Evolutionary conservation across 2,329 filamentous ascomycete genomes (phyloP).

Genomic region (Hypoxylon sp.): DNA sequence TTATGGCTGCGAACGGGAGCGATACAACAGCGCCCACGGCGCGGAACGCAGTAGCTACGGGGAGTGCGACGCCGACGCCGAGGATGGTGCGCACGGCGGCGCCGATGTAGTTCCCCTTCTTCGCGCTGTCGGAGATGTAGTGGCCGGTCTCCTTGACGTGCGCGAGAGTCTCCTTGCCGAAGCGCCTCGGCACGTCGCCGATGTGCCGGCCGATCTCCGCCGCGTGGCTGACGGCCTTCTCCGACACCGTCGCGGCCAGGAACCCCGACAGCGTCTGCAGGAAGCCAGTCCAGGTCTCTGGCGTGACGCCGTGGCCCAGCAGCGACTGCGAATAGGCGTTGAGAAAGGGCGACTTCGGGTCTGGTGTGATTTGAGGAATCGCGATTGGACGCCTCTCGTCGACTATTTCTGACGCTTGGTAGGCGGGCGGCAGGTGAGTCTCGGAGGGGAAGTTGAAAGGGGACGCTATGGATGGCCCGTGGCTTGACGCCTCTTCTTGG

Average conservation of each 20-base stretch:
- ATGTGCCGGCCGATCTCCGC: slow-evolving; percentile 59
- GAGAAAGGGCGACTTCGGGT: slow-evolving; percentile 58
- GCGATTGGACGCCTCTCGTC: slow-evolving; percentile 54
- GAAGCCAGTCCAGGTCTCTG: slow-evolving; percentile 49
- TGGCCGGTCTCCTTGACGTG: slow-evolving; percentile 58
- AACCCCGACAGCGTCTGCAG: slow-evolving; percentile 62
- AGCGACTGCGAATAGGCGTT: slow-evolving; percentile 58
- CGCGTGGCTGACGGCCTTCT: slow-evolving; percentile 62
- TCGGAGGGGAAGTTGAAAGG: slow-evolving; percentile 60
- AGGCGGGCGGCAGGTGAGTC: slow-evolving; percentile 53
- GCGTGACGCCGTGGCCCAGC: slow-evolving; percentile 55
- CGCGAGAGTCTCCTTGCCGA: slow-evolving; percentile 56
- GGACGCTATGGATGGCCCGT: slow-evolving; percentile 53
- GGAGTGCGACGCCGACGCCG: slow-evolving; percentile 58
- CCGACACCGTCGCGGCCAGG: slow-evolving; percentile 61
- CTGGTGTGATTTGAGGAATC: slow-evolving; percentile 58
- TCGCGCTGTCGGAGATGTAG: slow-evolving; percentile 56
- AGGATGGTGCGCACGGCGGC: slow-evolving; percentile 55
- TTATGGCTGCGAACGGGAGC: slow-evolving; percentile 56
- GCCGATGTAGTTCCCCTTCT: slow-evolving; percentile 59
- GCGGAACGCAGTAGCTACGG: slow-evolving; percentile 57
- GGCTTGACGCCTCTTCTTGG: slow-evolving; percentile 15
- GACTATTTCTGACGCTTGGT: slow-evolving; percentile 16
- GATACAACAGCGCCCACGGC: slow-evolving; percentile 54
- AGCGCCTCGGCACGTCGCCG: slow-evolving; percentile 54